These are phyloP conservation scores for Talaromyces albobiverticillius DNA, from an alignment of 2,329 filamentous ascomycete species.

Conservation along the genomic window DNA sequence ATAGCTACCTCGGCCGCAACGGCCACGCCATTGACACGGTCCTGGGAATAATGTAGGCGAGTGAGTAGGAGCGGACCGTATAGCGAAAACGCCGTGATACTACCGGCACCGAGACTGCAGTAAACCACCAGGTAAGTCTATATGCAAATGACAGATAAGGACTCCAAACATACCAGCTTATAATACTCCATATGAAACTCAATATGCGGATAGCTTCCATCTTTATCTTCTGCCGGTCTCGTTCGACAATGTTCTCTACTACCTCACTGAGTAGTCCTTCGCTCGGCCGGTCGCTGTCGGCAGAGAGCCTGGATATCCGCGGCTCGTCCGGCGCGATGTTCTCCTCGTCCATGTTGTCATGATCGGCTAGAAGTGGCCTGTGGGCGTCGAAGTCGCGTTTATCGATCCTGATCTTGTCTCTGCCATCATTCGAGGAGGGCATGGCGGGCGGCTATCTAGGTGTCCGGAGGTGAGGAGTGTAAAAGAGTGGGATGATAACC, in stretches of 20 bases:
- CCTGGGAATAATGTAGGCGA: slow-evolving; percentile 80
- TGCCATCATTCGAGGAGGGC: not conserved
- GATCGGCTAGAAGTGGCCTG: slow-evolving; percentile 30
- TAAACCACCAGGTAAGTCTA: slow-evolving; percentile 12
- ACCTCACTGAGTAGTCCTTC: slow-evolving; percentile 58
- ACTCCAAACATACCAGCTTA: slow-evolving; percentile 53
- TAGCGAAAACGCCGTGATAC: slow-evolving; percentile 88
- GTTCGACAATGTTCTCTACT: slow-evolving; percentile 58
- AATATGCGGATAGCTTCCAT: slow-evolving; percentile 52
- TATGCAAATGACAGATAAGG: not conserved
- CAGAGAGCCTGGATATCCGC: slow-evolving; percentile 13
- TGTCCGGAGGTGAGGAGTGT: no score
- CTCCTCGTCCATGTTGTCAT: slow-evolving; percentile 13
- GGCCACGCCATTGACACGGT: slow-evolving; percentile 86
- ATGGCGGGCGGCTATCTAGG: no score
- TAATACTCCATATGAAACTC: slow-evolving; percentile 60
- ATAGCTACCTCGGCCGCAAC: slow-evolving; percentile 83
- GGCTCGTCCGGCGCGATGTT: slow-evolving; percentile 18
- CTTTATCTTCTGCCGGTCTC: slow-evolving; percentile 55
- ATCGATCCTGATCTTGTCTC: slow-evolving; percentile 22
- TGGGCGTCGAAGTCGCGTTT: slow-evolving; percentile 48
- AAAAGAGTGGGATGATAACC: no score
- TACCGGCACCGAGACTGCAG: slow-evolving; percentile 72
- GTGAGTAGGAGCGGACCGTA: slow-evolving; percentile 90
- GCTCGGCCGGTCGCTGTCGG: slow-evolving; percentile 31